phyloP scores from a whole-genome alignment of 129 eudicot genomes.

The Calendula officinalis region DNA sequence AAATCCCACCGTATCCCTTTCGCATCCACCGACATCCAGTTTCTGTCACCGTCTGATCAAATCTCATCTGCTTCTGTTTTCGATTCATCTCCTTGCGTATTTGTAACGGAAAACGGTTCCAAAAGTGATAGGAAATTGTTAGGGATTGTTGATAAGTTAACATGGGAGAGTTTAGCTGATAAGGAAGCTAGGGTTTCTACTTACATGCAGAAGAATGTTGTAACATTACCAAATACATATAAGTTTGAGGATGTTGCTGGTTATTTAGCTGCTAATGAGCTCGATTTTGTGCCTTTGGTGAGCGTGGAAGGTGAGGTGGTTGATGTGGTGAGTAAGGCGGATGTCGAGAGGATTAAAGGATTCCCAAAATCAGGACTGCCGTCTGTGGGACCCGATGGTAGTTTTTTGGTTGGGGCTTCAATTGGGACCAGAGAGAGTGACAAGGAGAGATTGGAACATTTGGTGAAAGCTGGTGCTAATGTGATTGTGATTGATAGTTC shows the following conservation, averaged over 20 bases:
- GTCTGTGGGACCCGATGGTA: conserved; percentile 56
- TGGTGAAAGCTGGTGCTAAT: conserved; percentile 78
- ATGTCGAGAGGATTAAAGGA: conserved; percentile 52
- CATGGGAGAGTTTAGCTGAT: conserved; percentile 41
- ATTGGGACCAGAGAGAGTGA: conserved; percentile 89
- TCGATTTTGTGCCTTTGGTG: conserved; percentile 63
- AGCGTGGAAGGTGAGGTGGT: conserved; percentile 51
- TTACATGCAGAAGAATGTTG: conserved; percentile 49
- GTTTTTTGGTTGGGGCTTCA: conserved; percentile 73
- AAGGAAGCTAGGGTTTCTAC: conserved; percentile 51
- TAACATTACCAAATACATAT: conserved; percentile 40
- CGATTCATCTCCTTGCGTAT: conserved; percentile 37
- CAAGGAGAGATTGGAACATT: conserved; percentile 65
- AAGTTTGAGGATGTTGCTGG: conserved; percentile 74
- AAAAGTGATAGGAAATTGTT: conserved; percentile 36
- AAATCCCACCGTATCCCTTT: conserved; percentile 72
- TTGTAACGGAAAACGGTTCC: conserved; percentile 49
- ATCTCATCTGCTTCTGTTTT: conserved; percentile 42
- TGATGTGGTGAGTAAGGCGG: conserved; percentile 47
- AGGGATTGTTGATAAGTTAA: conserved; percentile 49
- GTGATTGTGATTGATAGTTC: conserved; percentile 83
- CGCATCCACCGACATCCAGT: conserved; percentile 28
- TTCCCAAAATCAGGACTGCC: conserved; percentile 72
- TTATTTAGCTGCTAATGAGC: conserved; percentile 46
- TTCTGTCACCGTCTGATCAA: conserved; percentile 48